Conservation (phyloP, 148 eudicot species). For the Rhododendron ferrugineum region DNA sequence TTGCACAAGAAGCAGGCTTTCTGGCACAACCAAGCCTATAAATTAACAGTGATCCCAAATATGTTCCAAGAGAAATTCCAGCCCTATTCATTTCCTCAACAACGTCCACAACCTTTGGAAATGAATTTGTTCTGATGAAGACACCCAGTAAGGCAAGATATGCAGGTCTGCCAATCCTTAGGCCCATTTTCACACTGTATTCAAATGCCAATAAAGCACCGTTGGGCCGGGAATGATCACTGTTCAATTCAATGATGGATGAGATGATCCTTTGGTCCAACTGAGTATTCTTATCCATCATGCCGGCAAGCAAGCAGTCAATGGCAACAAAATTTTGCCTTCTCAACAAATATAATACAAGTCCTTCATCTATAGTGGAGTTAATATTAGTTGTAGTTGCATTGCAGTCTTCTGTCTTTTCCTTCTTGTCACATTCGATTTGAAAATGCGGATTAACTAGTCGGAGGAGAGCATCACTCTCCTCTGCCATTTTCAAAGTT, state of each 20-base stretch:
- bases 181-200: conserved; percentile 38
- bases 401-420: conserved; percentile 8
- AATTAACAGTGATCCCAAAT: conserved; percentile 43
- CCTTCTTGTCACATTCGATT: conserved; percentile 15
- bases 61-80: conserved; percentile 42
- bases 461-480: conserved; percentile 50
- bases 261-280: conserved; percentile 45
- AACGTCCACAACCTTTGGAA: conserved; percentile 38
- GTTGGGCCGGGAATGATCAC: conserved; percentile 31
- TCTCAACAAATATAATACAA: conserved; percentile 37
- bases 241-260: conserved; percentile 40
- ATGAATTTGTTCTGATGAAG: conserved; percentile 45
- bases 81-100: conserved; percentile 45
- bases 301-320: conserved; percentile 37
- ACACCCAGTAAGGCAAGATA: conserved; percentile 63
- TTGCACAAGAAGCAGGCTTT: conserved; percentile 44
- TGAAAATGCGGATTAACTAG: conserved; percentile 67
- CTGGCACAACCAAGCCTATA: conserved; percentile 55
- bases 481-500: conserved; percentile 45
- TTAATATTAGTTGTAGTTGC: conserved; percentile 11
- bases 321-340: conserved; percentile 47
- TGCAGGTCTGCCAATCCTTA: conserved; percentile 34
- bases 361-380: conserved; percentile 31
- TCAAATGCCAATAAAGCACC: conserved; percentile 57
- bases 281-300: conserved; percentile 28